phyloP scores from a whole-genome alignment of 2,329 filamentous ascomycete species.

The Cyphellophora europaea region DNA sequence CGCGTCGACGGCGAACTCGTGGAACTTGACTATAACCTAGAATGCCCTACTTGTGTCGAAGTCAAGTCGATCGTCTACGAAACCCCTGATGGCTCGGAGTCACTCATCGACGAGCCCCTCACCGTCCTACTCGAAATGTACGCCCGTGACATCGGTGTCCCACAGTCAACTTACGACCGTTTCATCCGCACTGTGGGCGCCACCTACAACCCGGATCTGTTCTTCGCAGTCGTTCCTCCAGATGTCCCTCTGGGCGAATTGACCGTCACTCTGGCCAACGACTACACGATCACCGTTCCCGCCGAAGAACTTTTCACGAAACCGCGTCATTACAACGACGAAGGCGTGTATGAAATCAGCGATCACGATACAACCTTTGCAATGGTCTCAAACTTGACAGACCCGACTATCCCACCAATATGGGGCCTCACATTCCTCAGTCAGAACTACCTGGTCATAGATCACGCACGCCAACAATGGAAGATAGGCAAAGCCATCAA shows the following conservation, averaged over 20 bases:
- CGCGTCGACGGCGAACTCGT: conserved; percentile 12
- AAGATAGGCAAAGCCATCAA: conserved; percentile 15
- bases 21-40: conserved; percentile 7
- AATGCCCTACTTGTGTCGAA: conserved; percentile 12
- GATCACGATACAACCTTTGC: conserved; percentile 10
- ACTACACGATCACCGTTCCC: conserved; percentile 16
- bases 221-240: conserved; percentile 6
- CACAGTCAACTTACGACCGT: conserved; percentile 13
- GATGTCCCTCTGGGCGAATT: conserved; percentile 12
- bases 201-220: conserved; percentile 5
- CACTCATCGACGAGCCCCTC: conserved; percentile 11
- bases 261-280: conserved; percentile 13
- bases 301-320: conserved; percentile 14
- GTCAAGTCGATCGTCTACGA: conserved; percentile 11
- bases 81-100: conserved; percentile 5
- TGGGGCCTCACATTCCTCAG: conserved; percentile 17
- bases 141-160: conserved; percentile 9
- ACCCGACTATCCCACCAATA: conserved; percentile 9
- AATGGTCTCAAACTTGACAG: conserved; percentile 8
- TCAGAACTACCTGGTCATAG: conserved; percentile 17
- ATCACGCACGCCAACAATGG: conserved; percentile 12
- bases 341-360: conserved; percentile 10
- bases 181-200: conserved; percentile 9
- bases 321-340: conserved; percentile 12
- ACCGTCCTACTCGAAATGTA: conserved; percentile 12